Base-by-base conservation (phyloP, 805 yeast species). In the Candida manassasensis region DNA sequence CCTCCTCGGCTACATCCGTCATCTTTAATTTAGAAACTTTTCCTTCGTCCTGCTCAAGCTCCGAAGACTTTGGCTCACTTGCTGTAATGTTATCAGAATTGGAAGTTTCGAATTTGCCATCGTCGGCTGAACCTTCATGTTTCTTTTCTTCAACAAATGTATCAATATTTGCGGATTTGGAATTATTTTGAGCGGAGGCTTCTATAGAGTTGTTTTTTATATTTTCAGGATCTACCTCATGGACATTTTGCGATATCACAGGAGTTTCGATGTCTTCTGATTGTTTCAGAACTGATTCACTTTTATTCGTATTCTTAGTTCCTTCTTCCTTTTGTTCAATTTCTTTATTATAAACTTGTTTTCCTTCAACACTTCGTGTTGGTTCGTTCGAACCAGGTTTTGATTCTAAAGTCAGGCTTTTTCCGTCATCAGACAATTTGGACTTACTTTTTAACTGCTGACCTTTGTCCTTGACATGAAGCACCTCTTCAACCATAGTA, bases 401-500 rank as follows among this genome's bases (percentile, higher is more conserved):
- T 7, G 3, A 12, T 11, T 30, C 26, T 13, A 21, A 10, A 26
- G 33, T 30, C 33, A 11, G n/a, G 33, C 33, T 30, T 30, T 30
- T 30, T 11, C 4, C 12, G 27, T 27, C 37, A 27, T 19, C 28
- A 24, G 27, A 25, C 32, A 17, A 13, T 18, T 16, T 34, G 34
- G 21, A 19, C 36, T 22, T 32, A 17, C 7, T 39, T 37, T 13
- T 7, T 17, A 19, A 29, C 37, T 27, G 9, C 27, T 28, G 27
- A 3, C 12, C 35, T 9, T 19, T 25, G 11, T 26, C 28, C 25
- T 29, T 22, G 10, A 27, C 41, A 25, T 35, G 61, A 47, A 73
- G 59, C n/a, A 74, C 76, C 29, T 58, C 61, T 36, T 65, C 64
- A 32, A 73, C 67, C 49, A 76, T 73, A 29, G 61, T 67, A 44